A percentile compares a stretch with the other conserved stretches of the same genome.
Evolutionary conservation across 1,284 basidiomycete genomes (phyloP).

Genomic region (Cutaneotrichosporon spelunceum): DNA sequence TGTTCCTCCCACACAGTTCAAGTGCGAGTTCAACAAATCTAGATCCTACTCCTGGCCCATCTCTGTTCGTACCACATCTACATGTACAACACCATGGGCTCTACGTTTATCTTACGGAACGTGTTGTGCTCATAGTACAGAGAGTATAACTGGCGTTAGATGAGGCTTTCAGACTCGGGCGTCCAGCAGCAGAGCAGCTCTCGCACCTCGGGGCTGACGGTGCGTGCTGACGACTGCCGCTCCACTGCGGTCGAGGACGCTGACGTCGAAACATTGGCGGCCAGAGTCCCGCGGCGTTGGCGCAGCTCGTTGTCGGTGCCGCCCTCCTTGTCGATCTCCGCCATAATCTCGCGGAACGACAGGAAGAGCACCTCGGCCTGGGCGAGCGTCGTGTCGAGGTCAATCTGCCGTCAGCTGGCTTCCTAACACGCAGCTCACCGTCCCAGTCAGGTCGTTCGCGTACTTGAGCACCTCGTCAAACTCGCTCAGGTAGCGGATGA

Average conservation of each 20-base stretch:
- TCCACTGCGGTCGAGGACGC: constrained; percentile 8
- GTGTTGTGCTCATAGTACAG: neutral
- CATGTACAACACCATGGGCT: constrained; percentile 1
- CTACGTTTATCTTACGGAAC: neutral
- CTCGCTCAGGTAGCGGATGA: constrained; percentile 87
- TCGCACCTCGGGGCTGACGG: constrained; percentile 20
- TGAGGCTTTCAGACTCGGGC: constrained; percentile 8
- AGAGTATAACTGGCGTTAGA: neutral
- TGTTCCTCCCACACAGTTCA: no score
- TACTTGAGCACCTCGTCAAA: constrained; percentile 72
- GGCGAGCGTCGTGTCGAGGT: constrained; percentile 81
- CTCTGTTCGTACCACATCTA: neutral
- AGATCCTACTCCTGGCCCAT: no score
- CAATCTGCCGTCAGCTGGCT: constrained; percentile 56
- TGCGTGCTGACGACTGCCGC: constrained; percentile 1
- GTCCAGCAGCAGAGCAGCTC: constrained; percentile 22
- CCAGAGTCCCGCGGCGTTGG: constrained; percentile 4
- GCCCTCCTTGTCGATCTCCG: constrained; percentile 65
- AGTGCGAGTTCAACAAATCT: no score
- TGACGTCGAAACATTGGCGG: neutral
- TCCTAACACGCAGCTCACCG: constrained; percentile 46
- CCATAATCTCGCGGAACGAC: constrained; percentile 58
- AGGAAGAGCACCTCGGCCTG: constrained; percentile 90
- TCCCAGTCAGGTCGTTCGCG: constrained; percentile 88
- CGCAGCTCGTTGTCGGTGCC: constrained; percentile 4